These are phyloP conservation scores for Abrus pulchellus DNA, from an alignment of 306 rosid species.

Conservation along the genomic window DNA sequence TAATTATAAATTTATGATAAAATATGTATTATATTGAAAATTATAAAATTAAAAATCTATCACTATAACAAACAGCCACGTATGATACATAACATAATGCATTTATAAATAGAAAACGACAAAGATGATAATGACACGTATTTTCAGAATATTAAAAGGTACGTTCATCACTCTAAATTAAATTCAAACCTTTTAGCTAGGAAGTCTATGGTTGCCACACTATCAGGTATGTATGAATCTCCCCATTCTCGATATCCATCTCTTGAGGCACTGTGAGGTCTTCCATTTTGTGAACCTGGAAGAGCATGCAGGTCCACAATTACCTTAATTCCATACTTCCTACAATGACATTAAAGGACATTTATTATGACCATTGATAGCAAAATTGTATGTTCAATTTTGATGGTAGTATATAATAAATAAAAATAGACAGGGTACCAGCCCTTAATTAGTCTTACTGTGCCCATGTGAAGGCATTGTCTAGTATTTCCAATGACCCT, in stretches of 20 bases:
- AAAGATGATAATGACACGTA: too few relatives aligned
- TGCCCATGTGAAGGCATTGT: constrained; percentile 84
- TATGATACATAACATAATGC: too few relatives aligned
- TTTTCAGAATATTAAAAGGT: background rate
- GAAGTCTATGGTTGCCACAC: constrained; percentile 64
- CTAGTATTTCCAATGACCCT: constrained; percentile 65
- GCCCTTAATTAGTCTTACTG: constrained; percentile 52
- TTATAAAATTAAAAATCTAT: too few relatives aligned
- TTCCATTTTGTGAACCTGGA: constrained; percentile 71
- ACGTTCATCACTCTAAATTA: background rate
- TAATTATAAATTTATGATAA: too few relatives aligned
- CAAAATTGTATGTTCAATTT: constrained; percentile 12
- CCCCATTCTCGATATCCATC: constrained; percentile 73
- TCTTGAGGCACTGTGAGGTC: constrained; percentile 66
- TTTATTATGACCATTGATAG: background rate
- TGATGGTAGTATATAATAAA: background rate
- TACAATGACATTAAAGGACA: constrained; percentile 38
- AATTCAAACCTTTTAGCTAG: constrained; percentile 57
- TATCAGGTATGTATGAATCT: constrained; percentile 57
- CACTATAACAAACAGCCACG: too few relatives aligned
- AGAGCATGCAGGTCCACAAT: constrained; percentile 73
- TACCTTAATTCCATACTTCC: constrained; percentile 65
- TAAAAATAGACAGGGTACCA: constrained; percentile 2
- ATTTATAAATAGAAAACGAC: too few relatives aligned
- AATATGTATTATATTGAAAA: too few relatives aligned